phyloP scores from a whole-genome alignment of 2,329 filamentous ascomycete species.

The Karstenula rhodostoma region DNA sequence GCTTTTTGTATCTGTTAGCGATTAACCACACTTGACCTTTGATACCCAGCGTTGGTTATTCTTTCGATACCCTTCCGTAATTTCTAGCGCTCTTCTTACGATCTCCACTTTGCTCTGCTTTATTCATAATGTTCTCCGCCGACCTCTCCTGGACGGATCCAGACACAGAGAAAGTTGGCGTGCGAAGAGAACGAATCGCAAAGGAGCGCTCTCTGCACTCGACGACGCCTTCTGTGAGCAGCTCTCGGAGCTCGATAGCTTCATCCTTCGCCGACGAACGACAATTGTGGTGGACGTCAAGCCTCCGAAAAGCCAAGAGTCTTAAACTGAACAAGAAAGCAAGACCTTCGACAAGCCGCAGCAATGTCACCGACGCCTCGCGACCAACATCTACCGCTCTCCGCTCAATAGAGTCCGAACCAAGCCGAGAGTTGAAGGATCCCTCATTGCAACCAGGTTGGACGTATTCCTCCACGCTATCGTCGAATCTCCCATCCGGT shows the following conservation, averaged over 20 bases:
- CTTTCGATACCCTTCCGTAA: slow-evolving; percentile 24
- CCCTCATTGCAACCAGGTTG: slow-evolving; percentile 39
- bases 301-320: slow-evolving; percentile 43
- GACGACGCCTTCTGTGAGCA: slow-evolving; percentile 31
- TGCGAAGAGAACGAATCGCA: slow-evolving; percentile 46
- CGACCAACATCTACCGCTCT: slow-evolving; percentile 22
- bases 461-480: slow-evolving; percentile 41
- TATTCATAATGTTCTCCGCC: slow-evolving; percentile 47
- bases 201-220: slow-evolving; percentile 34
- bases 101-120: slow-evolving; percentile 19
- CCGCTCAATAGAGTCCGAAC: slow-evolving; percentile 19
- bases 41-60: slow-evolving; percentile 25
- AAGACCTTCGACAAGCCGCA: slow-evolving; percentile 32
- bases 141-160: slow-evolving; percentile 49
- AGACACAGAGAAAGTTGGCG: slow-evolving; percentile 47
- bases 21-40: slow-evolving; percentile 28
- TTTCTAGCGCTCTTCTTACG: slow-evolving; percentile 25
- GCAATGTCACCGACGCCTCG: slow-evolving; percentile 18
- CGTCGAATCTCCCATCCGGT: slow-evolving; percentile 43
- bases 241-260: slow-evolving; percentile 33
- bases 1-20: slow-evolving; percentile 29
- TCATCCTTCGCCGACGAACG: slow-evolving; percentile 36
- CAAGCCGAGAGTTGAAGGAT: slow-evolving; percentile 31
- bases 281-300: slow-evolving; percentile 44
- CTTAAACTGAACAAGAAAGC: slow-evolving; percentile 30